Conservation (phyloP, 2,329 filamentous ascomycete genomes). For the Colletotrichum sp. region DNA sequence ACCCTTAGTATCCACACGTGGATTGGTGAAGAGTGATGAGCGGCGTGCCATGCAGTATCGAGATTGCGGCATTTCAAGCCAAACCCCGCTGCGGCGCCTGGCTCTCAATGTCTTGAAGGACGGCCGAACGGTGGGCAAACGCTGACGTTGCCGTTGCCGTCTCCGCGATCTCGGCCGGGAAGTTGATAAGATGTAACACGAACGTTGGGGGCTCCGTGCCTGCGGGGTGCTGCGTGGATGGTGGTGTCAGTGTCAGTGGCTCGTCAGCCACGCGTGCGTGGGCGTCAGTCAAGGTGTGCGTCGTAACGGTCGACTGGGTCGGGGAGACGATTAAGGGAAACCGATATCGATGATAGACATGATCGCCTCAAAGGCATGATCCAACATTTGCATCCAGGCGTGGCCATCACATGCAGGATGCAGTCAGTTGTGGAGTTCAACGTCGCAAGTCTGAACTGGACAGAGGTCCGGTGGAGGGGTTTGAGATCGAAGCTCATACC, state of each 20-base stretch:
- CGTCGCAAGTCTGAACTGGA: neutral
- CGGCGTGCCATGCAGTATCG: slow-evolving; percentile 2
- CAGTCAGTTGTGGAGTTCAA: neutral
- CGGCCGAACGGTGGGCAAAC: slow-evolving; percentile 4
- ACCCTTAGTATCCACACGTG: slow-evolving; percentile 8
- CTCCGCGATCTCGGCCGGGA: slow-evolving; percentile 19
- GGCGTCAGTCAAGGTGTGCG: neutral
- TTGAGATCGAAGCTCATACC: neutral
- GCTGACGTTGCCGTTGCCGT: slow-evolving; percentile 10
- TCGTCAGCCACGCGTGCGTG: neutral
- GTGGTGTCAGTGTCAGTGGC: neutral
- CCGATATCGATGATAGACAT: neutral
- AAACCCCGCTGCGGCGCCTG: slow-evolving; percentile 4
- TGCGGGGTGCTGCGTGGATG: neutral
- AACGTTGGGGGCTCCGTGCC: slow-evolving; percentile 4
- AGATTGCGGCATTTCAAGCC: slow-evolving; percentile 17
- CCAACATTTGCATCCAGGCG: neutral
- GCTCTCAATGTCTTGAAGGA: neutral
- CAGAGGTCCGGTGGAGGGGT: neutral
- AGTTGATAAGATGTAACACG: neutral
- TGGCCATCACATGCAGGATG: neutral
- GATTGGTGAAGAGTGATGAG: slow-evolving; percentile 12
- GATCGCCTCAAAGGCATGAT: neutral
- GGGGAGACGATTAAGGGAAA: neutral
- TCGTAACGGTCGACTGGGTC: neutral